Percentiles rank a stretch among this genome's conserved stretches.
phyloP scores from a whole-genome alignment of 345 rosid genomes.

The Eucalyptus regnans region DNA sequence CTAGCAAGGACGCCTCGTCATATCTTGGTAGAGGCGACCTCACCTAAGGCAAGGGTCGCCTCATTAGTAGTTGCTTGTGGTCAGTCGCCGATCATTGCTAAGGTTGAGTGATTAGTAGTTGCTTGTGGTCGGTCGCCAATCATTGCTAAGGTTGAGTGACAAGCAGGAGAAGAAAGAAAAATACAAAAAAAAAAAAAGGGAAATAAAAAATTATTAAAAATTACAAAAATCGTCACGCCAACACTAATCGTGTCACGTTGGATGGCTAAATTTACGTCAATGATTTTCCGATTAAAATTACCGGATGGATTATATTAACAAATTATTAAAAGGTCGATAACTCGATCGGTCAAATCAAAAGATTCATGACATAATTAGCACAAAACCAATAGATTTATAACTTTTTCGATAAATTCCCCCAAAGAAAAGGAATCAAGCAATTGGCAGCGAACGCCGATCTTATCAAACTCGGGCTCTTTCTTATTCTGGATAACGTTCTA shows the following conservation, averaged over 20 bases:
- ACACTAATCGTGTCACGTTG: rapidly evolving
- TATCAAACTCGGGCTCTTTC: neutral
- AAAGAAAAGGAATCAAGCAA: neutral
- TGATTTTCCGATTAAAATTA: too few relatives aligned
- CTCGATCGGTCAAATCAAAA: too few relatives aligned
- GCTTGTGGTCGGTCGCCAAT: rapidly evolving
- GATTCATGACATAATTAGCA: too few relatives aligned
- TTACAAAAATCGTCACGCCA: neutral
- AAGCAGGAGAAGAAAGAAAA: neutral
- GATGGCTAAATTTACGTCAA: too few relatives aligned
- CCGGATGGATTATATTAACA: too few relatives aligned
- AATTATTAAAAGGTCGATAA: rapidly evolving
- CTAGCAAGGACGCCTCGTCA: too few relatives aligned
- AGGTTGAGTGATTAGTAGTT: neutral
- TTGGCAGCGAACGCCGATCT: rapidly evolving
- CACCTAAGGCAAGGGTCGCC: neutral
- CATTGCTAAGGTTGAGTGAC: neutral
- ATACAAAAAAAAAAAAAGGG: too few relatives aligned
- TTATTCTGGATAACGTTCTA: rapidly evolving
- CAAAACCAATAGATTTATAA: too few relatives aligned
- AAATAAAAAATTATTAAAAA: too few relatives aligned
- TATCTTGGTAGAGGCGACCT: too few relatives aligned
- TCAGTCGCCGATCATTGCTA: rapidly evolving
- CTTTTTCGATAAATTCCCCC: too few relatives aligned
- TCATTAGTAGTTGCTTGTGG: neutral